Base-by-base conservation (phyloP, 768 basidiomycete species). In the Flagelloscypha sp. region DNA sequence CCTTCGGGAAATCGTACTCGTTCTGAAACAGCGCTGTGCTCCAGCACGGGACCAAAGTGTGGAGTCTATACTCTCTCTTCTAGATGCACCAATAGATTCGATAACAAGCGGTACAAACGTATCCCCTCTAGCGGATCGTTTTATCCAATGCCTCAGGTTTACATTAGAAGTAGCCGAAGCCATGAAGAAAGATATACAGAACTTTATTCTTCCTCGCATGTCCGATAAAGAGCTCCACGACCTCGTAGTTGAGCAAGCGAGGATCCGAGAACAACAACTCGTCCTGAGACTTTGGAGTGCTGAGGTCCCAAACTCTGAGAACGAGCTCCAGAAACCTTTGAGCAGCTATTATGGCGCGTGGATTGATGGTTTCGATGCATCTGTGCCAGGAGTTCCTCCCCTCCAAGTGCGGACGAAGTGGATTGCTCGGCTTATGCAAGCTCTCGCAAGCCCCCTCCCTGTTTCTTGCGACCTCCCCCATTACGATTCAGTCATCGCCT, bases 171-270 rank as follows among this genome's bases (percentile, higher is more conserved):
- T 84, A 10, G 56, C 72, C 0, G 74, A 79, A 27, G 54, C 60
- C n/a, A 80, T 86, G 77, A 80, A 75, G 49, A 59, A 68, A 19
- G 84, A 85, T 46, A 62, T 85, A 23, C 77, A 75, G 8, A 66
- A 75, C 37, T 74, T 79, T 31, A 60, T 81, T 8, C 49, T 84
- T 1, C 80, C 79, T 13, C 63, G 62, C 24, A 79, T 84, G 78
- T 65, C 70, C 16, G 84, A 86, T 47, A 49, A 59, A 24, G 72
- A 86, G 36, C 62, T 84, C 17, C 54, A 51, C 13, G 59, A 53
- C 3, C 48, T 74, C 10, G 55, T 84, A 20, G 51, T 53, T 6
- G 63, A 66, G 21, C 70, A 81, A 44, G 79, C 81, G 2, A 70
- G 60, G 40, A 46, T 48, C 8, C 61, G 63, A 30, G 83, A 84